phyloP scores from a whole-genome alignment of 2,329 filamentous ascomycete genomes.

The Cercospora sp. region DNA sequence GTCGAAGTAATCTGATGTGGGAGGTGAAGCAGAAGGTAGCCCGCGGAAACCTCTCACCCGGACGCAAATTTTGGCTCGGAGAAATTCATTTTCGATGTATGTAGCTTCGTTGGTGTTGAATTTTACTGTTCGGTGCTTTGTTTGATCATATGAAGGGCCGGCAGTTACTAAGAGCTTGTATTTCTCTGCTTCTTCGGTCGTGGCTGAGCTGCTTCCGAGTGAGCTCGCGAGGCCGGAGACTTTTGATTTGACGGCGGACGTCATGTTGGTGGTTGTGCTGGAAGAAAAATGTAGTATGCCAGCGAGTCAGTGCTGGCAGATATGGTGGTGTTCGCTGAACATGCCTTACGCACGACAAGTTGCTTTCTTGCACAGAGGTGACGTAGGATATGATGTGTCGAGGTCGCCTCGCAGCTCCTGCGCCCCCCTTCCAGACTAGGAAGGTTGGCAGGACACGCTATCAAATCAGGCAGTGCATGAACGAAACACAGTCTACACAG shows the following conservation, averaged over 20 bases:
- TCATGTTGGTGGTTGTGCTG: slow-evolving; percentile 19
- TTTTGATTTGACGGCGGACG: slow-evolving; percentile 28
- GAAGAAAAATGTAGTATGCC: neutral
- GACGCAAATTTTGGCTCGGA: slow-evolving; percentile 71
- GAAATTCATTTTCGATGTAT: slow-evolving; percentile 62
- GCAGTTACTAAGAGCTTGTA: slow-evolving; percentile 81
- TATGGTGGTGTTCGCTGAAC: neutral
- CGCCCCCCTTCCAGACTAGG: neutral
- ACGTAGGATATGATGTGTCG: neutral
- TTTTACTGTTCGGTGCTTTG: slow-evolving; percentile 66
- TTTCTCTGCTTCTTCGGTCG: slow-evolving; percentile 50
- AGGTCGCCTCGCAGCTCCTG: neutral
- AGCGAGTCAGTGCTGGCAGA: neutral
- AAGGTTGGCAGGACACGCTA: neutral
- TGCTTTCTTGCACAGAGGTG: neutral
- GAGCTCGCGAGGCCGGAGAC: slow-evolving; percentile 24
- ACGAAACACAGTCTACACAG: neutral
- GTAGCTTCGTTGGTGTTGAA: slow-evolving; percentile 68
- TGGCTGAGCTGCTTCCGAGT: slow-evolving; percentile 19
- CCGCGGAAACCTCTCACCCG: slow-evolving; percentile 67
- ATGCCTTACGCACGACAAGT: neutral
- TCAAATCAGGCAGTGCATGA: neutral
- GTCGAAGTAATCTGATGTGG: slow-evolving; percentile 71
- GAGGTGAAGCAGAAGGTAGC: slow-evolving; percentile 66
- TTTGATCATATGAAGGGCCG: slow-evolving; percentile 70